Conservation (phyloP, 2,329 filamentous ascomycete genomes). For the Calonectria henricotiae region DNA sequence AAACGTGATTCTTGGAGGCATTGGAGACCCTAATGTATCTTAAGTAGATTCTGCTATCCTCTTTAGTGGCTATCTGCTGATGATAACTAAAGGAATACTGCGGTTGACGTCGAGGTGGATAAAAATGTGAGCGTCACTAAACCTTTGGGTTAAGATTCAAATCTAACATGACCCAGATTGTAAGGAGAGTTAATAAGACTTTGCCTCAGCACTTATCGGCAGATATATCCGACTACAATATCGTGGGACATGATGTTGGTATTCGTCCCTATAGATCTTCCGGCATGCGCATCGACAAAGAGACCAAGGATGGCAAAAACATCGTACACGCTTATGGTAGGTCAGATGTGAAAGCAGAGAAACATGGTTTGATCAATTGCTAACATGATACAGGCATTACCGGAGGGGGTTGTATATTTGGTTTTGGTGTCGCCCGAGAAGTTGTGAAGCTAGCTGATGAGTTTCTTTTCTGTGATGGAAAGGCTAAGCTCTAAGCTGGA, state of each 20-base stretch:
- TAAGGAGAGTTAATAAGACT: not conserved
- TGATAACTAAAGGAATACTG: not conserved
- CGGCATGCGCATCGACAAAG: conserved; percentile 10
- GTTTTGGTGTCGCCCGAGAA: not conserved
- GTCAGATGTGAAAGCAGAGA: not conserved
- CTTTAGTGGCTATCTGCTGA: not conserved
- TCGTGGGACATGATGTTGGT: conserved; percentile 5
- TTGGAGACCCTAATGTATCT: conserved; percentile 2
- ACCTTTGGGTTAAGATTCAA: not conserved
- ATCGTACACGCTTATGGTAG: conserved; percentile 4
- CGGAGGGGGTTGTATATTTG: not conserved
- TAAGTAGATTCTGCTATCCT: not conserved
- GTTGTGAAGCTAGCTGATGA: not conserved
- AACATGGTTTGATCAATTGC: too few relatives aligned
- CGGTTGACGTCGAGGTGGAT: not conserved
- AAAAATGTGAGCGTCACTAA: not conserved
- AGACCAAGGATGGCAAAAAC: not conserved
- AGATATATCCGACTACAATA: not conserved
- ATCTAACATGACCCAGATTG: not conserved
- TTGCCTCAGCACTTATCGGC: not conserved
- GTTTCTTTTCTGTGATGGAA: not conserved
- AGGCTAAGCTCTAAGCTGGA: not conserved
- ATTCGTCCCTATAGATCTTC: conserved; percentile 7
- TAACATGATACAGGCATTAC: not conserved
- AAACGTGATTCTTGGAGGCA: not conserved